These are phyloP conservation scores for Ascochyta koolunga DNA, from an alignment of 2,329 filamentous ascomycete species.

Conservation along the genomic window DNA sequence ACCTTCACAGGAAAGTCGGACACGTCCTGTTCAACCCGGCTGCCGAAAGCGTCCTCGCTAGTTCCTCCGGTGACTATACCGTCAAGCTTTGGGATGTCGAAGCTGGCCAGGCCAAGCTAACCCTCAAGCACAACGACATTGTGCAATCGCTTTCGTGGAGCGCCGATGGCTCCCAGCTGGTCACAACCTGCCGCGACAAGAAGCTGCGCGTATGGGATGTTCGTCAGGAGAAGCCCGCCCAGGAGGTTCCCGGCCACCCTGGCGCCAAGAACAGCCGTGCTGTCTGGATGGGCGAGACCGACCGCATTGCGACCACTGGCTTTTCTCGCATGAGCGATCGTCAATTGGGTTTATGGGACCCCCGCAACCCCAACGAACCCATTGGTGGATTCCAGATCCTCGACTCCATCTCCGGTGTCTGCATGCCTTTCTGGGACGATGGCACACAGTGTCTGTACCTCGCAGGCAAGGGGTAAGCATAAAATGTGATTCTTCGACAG, in stretches of 20 bases:
- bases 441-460: conserved; percentile 94
- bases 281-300: conserved; percentile 97
- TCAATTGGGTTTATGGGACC: conserved; percentile 94
- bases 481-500: background rate
- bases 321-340: conserved; percentile 99
- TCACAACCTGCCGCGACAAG: conserved; percentile 96
- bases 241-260: conserved; percentile 83
- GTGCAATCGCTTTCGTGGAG: conserved; percentile 97
- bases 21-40: conserved; percentile 98
- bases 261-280: conserved; percentile 97
- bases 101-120: conserved; percentile 74
- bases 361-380: conserved; percentile 77
- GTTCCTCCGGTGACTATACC: conserved; percentile 91
- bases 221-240: conserved; percentile 84
- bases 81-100: conserved; percentile 96
- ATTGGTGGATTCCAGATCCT: conserved; percentile 89
- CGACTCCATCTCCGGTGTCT: conserved; percentile 95
- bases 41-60: conserved; percentile 93
- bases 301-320: conserved; percentile 92
- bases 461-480: conserved; percentile 88
- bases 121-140: conserved; percentile 86
- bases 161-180: conserved; percentile 82
- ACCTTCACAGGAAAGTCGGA: conserved; percentile 78
- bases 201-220: conserved; percentile 98
- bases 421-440: conserved; percentile 99